Base-by-base conservation (phyloP, 2,329 filamentous ascomycete species). In the Fusarium heterosporum region DNA sequence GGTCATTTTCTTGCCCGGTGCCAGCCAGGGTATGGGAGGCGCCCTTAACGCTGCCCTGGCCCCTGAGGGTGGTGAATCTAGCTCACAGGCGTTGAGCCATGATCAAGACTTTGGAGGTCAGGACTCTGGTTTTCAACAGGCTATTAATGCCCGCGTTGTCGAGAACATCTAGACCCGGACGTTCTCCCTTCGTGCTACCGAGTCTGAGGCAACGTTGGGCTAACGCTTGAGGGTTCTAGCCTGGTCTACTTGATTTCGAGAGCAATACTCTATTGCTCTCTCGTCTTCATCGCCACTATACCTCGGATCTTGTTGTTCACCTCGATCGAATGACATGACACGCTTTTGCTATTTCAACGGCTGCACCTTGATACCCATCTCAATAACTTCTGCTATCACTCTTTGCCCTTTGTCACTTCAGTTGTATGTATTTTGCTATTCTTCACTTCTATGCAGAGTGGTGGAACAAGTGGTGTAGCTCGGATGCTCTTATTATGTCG, bases 121-220 rank as follows among this genome's bases (percentile, higher is more conserved):
- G 76, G 83, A 87, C 71, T 67, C 78, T 68, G 87, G 90, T 52
- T 92, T 97, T 78, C 89, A 95, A 80, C 85, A 87, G 72, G 93
- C 93, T 32, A 87, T 97, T 77, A 94, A 96, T 77, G 88, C 93
- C 52, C 87, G 88, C 61, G 84, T 97, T 38, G 85, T 97, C 69
- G 92, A 97, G 84, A 90, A 94, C 80, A 95, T 97, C 78, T 97
- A 84, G 85, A 60, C 32, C 19, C 30, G 34, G 64, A 45, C 39
- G 25, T 51, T 69, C 46, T 63, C 55, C 61, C 65, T 39, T 62
- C 61, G 50, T 55, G 42, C 52, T 43, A 41, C 42, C 40, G 42
- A 47, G 29, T 45, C 58, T 50, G 66, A 51, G 57, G 62, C 61
- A 64, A 71, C 50, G 41, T 64, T 70, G 34, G 52, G 75, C 75